Conservation (phyloP, 331 rosid species). For the Erythrophleum ivorense region DNA sequence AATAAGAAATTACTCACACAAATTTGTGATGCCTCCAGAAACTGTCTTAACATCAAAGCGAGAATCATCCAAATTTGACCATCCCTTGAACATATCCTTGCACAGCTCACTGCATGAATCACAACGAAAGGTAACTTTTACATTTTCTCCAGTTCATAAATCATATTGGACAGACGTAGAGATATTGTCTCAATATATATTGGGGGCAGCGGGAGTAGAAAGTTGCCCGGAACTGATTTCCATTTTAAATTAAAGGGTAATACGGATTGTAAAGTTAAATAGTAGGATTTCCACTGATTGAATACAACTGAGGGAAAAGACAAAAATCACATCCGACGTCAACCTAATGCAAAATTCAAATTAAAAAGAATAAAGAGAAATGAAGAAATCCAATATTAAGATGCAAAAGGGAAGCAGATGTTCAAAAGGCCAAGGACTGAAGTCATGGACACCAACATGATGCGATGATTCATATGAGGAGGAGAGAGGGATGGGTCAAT, state of each 20-base stretch:
- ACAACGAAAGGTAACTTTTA: background rate
- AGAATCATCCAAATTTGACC: slow-evolving; percentile 78
- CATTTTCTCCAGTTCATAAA: background rate
- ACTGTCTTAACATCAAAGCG: slow-evolving; percentile 69
- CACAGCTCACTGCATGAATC: slow-evolving; percentile 68
- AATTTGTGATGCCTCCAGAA: slow-evolving; percentile 94
- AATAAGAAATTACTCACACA: slow-evolving; percentile 58
- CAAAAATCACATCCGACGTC: background rate
- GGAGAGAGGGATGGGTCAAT: slow-evolving; percentile 70
- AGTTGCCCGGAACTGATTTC: background rate
- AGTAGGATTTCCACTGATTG: background rate
- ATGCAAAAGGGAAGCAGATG: slow-evolving; percentile 21
- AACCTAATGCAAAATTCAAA: background rate
- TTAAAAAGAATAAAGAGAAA: background rate
- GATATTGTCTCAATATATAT: background rate
- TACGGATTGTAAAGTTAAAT: background rate
- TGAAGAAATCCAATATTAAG: background rate
- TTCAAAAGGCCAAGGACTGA: background rate
- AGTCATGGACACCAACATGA: slow-evolving; percentile 55
- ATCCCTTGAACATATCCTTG: slow-evolving; percentile 78
- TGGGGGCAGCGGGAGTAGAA: background rate
- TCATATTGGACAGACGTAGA: background rate
- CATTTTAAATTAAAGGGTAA: background rate
- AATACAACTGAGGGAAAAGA: background rate
- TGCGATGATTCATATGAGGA: slow-evolving; percentile 52